Percentiles rank a stretch among this genome's conserved stretches.
phyloP scores from a whole-genome alignment of 495 filamentous ascomycete species.

The Xylaria intraflava region DNA sequence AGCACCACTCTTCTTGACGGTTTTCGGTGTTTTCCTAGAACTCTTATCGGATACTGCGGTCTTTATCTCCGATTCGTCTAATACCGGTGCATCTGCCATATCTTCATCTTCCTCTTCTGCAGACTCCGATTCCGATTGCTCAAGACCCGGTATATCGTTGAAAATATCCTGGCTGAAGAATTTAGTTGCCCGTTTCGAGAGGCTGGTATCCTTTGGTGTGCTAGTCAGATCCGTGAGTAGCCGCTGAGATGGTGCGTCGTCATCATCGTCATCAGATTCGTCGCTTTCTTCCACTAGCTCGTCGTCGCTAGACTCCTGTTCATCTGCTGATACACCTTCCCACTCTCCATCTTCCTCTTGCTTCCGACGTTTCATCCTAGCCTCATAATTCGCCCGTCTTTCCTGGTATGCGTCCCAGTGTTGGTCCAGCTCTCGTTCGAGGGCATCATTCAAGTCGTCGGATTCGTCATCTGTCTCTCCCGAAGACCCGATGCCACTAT shows the following conservation, averaged over 20 bases:
- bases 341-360: slow-evolving; percentile 81
- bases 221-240: slow-evolving; percentile 50
- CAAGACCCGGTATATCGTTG: slow-evolving; percentile 61
- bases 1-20: slow-evolving; percentile 23
- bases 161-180: slow-evolving; percentile 98
- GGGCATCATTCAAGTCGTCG: slow-evolving; percentile 71
- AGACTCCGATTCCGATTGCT: slow-evolving; percentile 36
- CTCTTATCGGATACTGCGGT: slow-evolving; percentile 4
- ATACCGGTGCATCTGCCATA: slow-evolving; percentile 18
- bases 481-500: slow-evolving; percentile 49
- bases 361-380: slow-evolving; percentile 85
- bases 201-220: slow-evolving; percentile 38
- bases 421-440: slow-evolving; percentile 77
- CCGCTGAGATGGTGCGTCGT: slow-evolving; percentile 21
- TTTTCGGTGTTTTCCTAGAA: slow-evolving; percentile 15
- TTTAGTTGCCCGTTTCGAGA: slow-evolving; percentile 74
- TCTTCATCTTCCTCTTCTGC: slow-evolving; percentile 50
- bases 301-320: slow-evolving; percentile 52
- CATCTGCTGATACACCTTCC: slow-evolving; percentile 76
- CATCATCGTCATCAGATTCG: slow-evolving; percentile 38
- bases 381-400: slow-evolving; percentile 66
- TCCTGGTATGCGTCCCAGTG: slow-evolving; percentile 85
- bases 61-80: slow-evolving; percentile 11
- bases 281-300: slow-evolving; percentile 51
- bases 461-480: slow-evolving; percentile 53